phyloP scores from a whole-genome alignment of 345 rosid genomes.

The Corchorus olitorius region DNA sequence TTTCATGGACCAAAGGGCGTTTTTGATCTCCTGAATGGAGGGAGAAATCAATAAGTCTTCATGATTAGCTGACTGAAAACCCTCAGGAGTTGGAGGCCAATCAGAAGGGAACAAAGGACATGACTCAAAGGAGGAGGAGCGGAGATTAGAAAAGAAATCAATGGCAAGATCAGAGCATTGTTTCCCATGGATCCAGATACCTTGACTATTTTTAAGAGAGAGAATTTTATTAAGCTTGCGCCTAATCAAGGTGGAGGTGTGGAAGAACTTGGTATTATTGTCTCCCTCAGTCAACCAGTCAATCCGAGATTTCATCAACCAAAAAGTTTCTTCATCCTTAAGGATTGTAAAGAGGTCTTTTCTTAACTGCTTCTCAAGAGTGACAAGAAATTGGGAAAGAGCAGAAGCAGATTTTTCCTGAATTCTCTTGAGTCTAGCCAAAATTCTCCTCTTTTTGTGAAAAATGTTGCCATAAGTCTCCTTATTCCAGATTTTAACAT shows the following conservation, averaged over 20 bases:
- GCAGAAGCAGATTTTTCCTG: neutral
- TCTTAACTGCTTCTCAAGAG: neutral
- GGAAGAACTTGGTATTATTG: neutral
- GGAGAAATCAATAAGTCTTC: too few relatives aligned
- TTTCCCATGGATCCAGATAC: too few relatives aligned
- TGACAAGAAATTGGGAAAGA: neutral
- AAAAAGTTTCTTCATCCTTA: neutral
- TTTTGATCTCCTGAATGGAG: too few relatives aligned
- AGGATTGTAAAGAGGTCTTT: neutral
- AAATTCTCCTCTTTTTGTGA: neutral
- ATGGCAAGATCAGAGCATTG: too few relatives aligned
- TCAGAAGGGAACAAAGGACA: neutral
- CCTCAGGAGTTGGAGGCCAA: too few relatives aligned
- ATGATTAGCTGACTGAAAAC: too few relatives aligned
- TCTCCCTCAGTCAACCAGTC: neutral
- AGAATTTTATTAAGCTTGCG: neutral
- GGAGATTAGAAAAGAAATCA: too few relatives aligned
- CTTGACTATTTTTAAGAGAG: neutral
- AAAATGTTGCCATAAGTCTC: neutral
- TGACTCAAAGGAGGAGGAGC: too few relatives aligned
- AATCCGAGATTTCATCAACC: neutral
- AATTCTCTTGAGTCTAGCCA: neutral
- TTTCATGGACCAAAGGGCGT: neutral
- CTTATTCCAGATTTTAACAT: neutral
- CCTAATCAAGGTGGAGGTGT: neutral